phyloP scores from a whole-genome alignment of 2,329 filamentous ascomycete species.

The Rhynchosporium graminicola region DNA sequence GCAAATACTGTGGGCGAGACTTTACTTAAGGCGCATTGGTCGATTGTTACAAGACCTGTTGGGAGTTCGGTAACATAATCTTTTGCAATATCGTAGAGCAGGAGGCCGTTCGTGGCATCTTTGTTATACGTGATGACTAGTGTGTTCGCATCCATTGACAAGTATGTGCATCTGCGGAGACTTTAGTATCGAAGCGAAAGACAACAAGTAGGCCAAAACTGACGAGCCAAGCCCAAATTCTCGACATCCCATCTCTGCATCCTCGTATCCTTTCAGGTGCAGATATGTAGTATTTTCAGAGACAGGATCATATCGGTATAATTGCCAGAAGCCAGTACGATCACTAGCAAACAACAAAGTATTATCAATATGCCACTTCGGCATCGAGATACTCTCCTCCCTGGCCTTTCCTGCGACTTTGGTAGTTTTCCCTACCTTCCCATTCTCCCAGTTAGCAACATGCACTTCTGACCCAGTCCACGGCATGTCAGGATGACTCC shows the following conservation, averaged over 20 bases:
- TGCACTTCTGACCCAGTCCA: constrained; percentile 51
- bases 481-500: constrained; percentile 55
- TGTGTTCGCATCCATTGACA: constrained; percentile 41
- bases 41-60: constrained; percentile 41
- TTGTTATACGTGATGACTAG: constrained; percentile 42
- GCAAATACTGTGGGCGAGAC: constrained; percentile 43
- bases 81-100: constrained; percentile 44
- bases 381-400: constrained; percentile 49
- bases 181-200: constrained; percentile 24
- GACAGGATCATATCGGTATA: constrained; percentile 45
- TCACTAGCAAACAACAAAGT: constrained; percentile 52
- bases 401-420: constrained; percentile 46
- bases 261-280: constrained; percentile 44
- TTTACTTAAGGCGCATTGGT: constrained; percentile 41
- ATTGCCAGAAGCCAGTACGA: constrained; percentile 48
- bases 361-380: constrained; percentile 53
- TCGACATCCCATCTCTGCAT: constrained; percentile 44
- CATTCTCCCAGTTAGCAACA: constrained; percentile 46
- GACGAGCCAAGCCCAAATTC: constrained; percentile 30
- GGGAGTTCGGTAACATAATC: constrained; percentile 40
- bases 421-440: constrained; percentile 39
- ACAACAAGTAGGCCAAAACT: neutral
- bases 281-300: constrained; percentile 39
- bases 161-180: constrained; percentile 45
- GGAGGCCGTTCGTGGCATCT: constrained; percentile 41